Evolutionary conservation across 2,329 filamentous ascomycete genomes (phyloP).

Genomic region (Pestalotiopsis sp.): DNA sequence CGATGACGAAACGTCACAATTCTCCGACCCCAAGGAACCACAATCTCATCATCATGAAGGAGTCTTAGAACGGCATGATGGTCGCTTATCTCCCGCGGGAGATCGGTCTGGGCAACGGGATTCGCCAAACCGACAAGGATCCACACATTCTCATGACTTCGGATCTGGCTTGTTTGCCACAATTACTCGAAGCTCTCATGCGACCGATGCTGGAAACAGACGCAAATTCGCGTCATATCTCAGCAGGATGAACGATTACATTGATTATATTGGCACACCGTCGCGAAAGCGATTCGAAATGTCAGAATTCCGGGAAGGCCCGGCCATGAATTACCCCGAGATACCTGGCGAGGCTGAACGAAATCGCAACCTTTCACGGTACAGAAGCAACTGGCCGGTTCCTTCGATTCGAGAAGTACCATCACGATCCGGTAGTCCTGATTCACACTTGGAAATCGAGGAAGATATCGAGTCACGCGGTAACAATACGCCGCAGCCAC

Average conservation of each 20-base stretch:
- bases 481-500: slow-evolving; percentile 18
- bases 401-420: slow-evolving; percentile 29
- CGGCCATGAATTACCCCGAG: slow-evolving; percentile 54
- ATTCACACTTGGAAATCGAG: slow-evolving; percentile 23
- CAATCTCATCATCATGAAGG: slow-evolving; percentile 15
- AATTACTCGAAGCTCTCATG: slow-evolving; percentile 1
- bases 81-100: not conserved
- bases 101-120: slow-evolving; percentile 12
- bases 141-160: not conserved
- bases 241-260: slow-evolving; percentile 42
- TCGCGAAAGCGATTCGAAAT: slow-evolving; percentile 51
- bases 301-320: slow-evolving; percentile 48
- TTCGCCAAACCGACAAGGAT: not conserved
- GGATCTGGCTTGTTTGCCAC: slow-evolving; percentile 14
- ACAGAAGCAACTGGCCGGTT: slow-evolving; percentile 43
- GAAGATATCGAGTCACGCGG: slow-evolving; percentile 16
- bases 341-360: slow-evolving; percentile 55
- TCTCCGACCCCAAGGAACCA: slow-evolving; percentile 28
- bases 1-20: slow-evolving; percentile 21
- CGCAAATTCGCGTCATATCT: slow-evolving; percentile 46
- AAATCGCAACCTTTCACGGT: slow-evolving; percentile 41
- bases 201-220: slow-evolving; percentile 33
- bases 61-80: not conserved
- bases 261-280: slow-evolving; percentile 51
- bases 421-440: slow-evolving; percentile 41